phyloP scores from a whole-genome alignment of 2,329 filamentous ascomycete genomes.

The Pseudocercospora pini-densiflorae region DNA sequence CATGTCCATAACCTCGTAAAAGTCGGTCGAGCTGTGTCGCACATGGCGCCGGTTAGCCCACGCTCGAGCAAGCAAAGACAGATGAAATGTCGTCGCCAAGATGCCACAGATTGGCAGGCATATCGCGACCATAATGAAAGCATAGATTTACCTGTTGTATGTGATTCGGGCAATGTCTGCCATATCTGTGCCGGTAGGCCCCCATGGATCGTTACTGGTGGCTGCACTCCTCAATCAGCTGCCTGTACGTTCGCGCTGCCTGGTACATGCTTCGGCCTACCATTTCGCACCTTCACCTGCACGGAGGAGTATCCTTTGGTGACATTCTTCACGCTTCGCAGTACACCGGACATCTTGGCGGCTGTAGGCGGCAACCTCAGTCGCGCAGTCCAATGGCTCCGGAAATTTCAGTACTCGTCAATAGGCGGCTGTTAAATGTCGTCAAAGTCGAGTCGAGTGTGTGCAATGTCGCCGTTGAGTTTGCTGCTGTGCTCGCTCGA shows the following conservation, averaged over 20 bases:
- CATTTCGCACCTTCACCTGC: conserved; percentile 98
- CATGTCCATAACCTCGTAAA: conserved; percentile 99
- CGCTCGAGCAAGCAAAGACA: not conserved
- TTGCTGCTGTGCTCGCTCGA: not conserved
- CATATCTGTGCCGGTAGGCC: conserved; percentile 97
- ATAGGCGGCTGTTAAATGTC: not conserved
- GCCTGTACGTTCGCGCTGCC: conserved; percentile 9
- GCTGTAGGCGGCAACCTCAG: conserved; percentile 23
- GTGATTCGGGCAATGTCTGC: conserved; percentile 97
- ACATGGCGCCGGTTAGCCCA: conserved; percentile 12
- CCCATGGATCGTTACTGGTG: conserved; percentile 99
- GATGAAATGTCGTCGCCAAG: not conserved
- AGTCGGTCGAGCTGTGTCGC: conserved; percentile 78
- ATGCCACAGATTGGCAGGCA: not conserved
- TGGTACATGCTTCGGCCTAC: conserved; percentile 56
- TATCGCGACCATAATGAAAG: not conserved
- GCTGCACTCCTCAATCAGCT: conserved; percentile 59
- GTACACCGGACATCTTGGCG: conserved; percentile 87
- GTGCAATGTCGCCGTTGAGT: not conserved
- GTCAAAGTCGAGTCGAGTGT: not conserved
- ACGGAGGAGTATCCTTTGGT: conserved; percentile 97
- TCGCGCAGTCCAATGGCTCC: conserved; percentile 17
- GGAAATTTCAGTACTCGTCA: not conserved
- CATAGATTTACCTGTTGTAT: conserved; percentile 81
- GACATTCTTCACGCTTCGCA: conserved; percentile 98